phyloP scores from a whole-genome alignment of 2,329 filamentous ascomycete species.

The Seiridium unicorne region DNA sequence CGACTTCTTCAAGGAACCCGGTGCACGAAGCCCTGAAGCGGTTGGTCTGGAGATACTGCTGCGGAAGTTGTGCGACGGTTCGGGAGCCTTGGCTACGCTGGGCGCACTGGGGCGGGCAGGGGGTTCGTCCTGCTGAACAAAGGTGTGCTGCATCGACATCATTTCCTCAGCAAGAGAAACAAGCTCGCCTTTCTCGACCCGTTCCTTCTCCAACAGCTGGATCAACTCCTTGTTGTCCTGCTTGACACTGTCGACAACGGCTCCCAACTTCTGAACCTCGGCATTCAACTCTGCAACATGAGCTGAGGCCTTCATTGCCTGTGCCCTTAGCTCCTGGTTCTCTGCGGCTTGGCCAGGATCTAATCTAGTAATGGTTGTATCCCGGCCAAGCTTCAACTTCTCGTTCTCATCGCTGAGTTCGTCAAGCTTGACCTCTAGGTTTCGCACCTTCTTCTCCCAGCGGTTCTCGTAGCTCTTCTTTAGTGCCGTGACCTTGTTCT shows the following conservation, averaged over 20 bases:
- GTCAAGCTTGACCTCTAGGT: conserved; percentile 71
- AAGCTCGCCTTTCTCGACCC: conserved; percentile 80
- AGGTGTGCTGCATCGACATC: conserved; percentile 64
- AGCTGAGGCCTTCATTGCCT: conserved; percentile 64
- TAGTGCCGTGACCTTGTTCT: conserved; percentile 89
- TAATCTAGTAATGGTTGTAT: conserved; percentile 63
- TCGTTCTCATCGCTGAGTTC: conserved; percentile 74
- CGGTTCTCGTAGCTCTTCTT: conserved; percentile 82
- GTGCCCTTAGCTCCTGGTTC: conserved; percentile 51
- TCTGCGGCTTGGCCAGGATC: conserved; percentile 43
- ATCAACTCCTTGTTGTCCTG: conserved; percentile 67
- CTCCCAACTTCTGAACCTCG: conserved; percentile 71
- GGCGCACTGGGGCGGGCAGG: conserved; percentile 13
- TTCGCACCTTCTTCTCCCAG: conserved; percentile 83
- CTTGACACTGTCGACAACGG: conserved; percentile 68
- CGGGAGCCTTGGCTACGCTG: conserved; percentile 18
- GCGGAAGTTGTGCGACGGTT: conserved; percentile 32
- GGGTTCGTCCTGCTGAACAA: conserved; percentile 31
- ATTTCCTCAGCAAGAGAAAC: conserved; percentile 82
- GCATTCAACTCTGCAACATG: conserved; percentile 70
- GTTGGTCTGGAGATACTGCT: conserved; percentile 47
- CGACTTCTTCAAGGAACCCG: conserved; percentile 43
- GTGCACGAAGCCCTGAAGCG: conserved; percentile 60
- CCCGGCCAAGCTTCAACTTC: conserved; percentile 62
- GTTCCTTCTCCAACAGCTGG: conserved; percentile 67